Percentiles rank a stretch among this genome's conserved stretches.
phyloP scores from a whole-genome alignment of 805 yeast genomes.

The Ogataea nakhonphanomensis region DNA sequence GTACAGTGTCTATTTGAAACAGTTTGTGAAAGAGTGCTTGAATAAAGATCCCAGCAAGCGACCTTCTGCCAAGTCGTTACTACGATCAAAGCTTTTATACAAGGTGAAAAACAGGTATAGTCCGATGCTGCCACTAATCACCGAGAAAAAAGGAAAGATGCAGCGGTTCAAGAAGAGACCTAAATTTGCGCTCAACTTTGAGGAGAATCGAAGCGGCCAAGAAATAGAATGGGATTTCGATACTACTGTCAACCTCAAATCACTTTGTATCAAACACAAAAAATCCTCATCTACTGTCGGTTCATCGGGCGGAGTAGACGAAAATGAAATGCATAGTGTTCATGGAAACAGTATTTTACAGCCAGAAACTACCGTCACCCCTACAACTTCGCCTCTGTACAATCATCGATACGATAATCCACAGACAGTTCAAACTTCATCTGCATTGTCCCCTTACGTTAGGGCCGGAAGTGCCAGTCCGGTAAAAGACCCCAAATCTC shows the following conservation, averaged over 20 bases:
- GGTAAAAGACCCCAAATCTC: background rate
- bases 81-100: constrained; percentile 52
- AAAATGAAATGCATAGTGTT: constrained; percentile 15
- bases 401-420: constrained; percentile 14
- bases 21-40: constrained; percentile 64
- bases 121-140: constrained; percentile 25
- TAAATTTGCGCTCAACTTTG: constrained; percentile 33
- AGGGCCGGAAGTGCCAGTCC: background rate
- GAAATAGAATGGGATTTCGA: constrained; percentile 26
- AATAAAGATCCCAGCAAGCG: constrained; percentile 62
- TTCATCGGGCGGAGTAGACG: constrained; percentile 8
- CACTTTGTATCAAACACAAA: constrained; percentile 2
- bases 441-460: constrained; percentile 1
- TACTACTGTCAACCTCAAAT: constrained; percentile 10
- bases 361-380: constrained; percentile 18
- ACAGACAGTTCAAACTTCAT: constrained; percentile 1
- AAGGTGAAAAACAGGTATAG: constrained; percentile 29
- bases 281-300: constrained; percentile 1
- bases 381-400: constrained; percentile 19
- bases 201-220: constrained; percentile 25
- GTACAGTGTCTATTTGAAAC: constrained; percentile 42
- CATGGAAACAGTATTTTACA: constrained; percentile 14
- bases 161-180: constrained; percentile 36
- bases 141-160: constrained; percentile 38
- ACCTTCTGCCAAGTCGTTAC: constrained; percentile 56